Evolutionary conservation across 2,329 filamentous ascomycete species (phyloP).

Genomic region (Coleophoma crateriformis): DNA sequence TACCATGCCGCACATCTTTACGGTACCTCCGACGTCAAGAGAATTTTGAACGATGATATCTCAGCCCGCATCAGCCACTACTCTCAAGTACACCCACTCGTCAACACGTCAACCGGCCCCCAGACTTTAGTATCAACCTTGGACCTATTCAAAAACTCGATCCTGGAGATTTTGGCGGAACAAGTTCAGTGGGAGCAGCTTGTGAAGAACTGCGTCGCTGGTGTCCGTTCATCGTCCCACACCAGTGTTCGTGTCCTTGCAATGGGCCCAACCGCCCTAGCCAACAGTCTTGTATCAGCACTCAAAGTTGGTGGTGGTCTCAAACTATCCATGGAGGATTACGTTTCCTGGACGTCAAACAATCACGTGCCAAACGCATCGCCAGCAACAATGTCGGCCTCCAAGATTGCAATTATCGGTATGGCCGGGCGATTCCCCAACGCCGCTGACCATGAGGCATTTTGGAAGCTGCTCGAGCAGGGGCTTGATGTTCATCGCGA

Average conservation of each 20-base stretch:
- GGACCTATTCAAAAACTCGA: constrained; percentile 11
- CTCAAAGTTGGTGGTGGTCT: constrained; percentile 14
- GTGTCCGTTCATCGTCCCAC: constrained; percentile 4
- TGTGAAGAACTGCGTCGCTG: constrained; percentile 6
- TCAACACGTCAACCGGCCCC: constrained; percentile 2
- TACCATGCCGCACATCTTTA: constrained; percentile 26
- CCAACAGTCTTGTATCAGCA: constrained; percentile 10
- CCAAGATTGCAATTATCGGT: constrained; percentile 64
- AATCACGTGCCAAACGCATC: constrained; percentile 7
- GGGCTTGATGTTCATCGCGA: constrained; percentile 68
- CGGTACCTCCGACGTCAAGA: constrained; percentile 14
- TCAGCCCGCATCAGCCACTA: constrained; percentile 3
- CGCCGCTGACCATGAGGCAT: constrained; percentile 61
- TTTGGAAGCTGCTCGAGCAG: constrained; percentile 71
- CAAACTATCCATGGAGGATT: constrained; percentile 8
- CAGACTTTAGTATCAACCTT: constrained; percentile 3
- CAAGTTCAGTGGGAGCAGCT: constrained; percentile 12
- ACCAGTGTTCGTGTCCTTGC: constrained; percentile 11
- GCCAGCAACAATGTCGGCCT: constrained; percentile 10
- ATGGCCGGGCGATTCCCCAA: constrained; percentile 74
- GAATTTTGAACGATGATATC: constrained; percentile 13
- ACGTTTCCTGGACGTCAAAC: constrained; percentile 10
- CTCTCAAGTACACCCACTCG: constrained; percentile 5
- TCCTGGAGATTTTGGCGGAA: constrained; percentile 10
- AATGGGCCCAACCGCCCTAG: constrained; percentile 15